Conservation (phyloP, 371 early-diverging fungal genomes). For the Mucor lusitanicus region DNA sequence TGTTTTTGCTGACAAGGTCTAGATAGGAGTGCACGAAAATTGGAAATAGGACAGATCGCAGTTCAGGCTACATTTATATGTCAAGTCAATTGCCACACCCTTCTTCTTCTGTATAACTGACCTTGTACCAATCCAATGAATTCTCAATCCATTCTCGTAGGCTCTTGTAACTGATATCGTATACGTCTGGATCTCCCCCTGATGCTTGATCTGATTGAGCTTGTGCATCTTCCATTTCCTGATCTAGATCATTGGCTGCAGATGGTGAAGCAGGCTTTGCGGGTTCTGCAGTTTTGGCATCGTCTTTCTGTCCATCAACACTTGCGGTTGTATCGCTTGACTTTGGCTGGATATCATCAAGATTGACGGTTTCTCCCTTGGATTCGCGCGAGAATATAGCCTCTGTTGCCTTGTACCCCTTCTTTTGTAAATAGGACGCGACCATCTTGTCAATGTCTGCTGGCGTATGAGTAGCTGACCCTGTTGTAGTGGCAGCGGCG, state of each 20-base stretch:
- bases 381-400: conserved; percentile 32
- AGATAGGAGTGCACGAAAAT: conserved; percentile 94
- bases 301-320: background rate
- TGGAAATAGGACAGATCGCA: conserved; percentile 87
- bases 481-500: conserved; percentile 3
- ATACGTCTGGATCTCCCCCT: conserved; percentile 72
- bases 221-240: conserved; percentile 2
- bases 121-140: conserved; percentile 91
- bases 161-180: conserved; percentile 74
- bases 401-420: conserved; percentile 33
- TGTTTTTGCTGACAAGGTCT: conserved; percentile 73
- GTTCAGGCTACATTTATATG: conserved; percentile 66
- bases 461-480: conserved; percentile 12
- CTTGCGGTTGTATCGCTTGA: background rate
- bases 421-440: conserved; percentile 39
- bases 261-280: background rate
- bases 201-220: background rate
- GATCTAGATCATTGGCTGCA: background rate
- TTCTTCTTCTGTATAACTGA: conserved; percentile 14
- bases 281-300: background rate
- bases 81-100: background rate
- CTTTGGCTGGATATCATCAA: background rate
- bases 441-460: conserved; percentile 36
- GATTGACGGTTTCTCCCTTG: conserved; percentile 23
- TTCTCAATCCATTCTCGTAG: conserved; percentile 94